Evolutionary conservation across 352 stramenopile genomes (phyloP).

Genomic region (Globisporangium polare): DNA sequence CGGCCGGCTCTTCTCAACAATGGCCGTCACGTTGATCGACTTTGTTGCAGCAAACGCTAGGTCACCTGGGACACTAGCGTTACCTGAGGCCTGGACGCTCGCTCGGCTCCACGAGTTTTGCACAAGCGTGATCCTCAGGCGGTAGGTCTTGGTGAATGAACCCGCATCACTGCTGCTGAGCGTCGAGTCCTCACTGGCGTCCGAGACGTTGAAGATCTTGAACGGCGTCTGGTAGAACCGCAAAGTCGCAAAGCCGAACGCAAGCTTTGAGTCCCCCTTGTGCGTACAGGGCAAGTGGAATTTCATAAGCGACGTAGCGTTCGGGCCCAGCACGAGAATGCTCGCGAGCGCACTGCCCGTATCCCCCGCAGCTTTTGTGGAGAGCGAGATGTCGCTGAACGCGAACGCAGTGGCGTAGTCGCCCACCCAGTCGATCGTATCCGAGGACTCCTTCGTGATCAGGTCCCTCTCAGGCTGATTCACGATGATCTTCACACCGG

Average conservation of each 20-base stretch:
- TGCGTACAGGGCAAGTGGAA: slow-evolving; percentile 60
- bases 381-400: slow-evolving; percentile 57
- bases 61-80: neutral
- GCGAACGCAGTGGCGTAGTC: slow-evolving; percentile 42
- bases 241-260: slow-evolving; percentile 31
- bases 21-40: slow-evolving; percentile 32
- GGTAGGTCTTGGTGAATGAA: slow-evolving; percentile 44
- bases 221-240: slow-evolving; percentile 61
- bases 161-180: slow-evolving; percentile 11
- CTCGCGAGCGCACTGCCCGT: slow-evolving; percentile 22
- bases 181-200: slow-evolving; percentile 11
- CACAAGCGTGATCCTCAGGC: slow-evolving; percentile 40
- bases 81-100: slow-evolving; percentile 21
- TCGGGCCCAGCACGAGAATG: slow-evolving; percentile 45
- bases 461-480: slow-evolving; percentile 33
- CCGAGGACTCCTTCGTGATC: slow-evolving; percentile 35
- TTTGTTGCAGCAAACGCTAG: slow-evolving; percentile 23
- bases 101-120: slow-evolving; percentile 43
- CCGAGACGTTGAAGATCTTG: slow-evolving; percentile 55
- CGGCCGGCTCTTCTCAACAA: slow-evolving; percentile 42
- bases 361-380: neutral
- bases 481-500: slow-evolving; percentile 36
- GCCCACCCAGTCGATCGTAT: slow-evolving; percentile 47
- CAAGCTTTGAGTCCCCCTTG: slow-evolving; percentile 34
- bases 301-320: slow-evolving; percentile 53